phyloP scores from a whole-genome alignment of 768 basidiomycete genomes.

The Tephrocybe sp. region DNA sequence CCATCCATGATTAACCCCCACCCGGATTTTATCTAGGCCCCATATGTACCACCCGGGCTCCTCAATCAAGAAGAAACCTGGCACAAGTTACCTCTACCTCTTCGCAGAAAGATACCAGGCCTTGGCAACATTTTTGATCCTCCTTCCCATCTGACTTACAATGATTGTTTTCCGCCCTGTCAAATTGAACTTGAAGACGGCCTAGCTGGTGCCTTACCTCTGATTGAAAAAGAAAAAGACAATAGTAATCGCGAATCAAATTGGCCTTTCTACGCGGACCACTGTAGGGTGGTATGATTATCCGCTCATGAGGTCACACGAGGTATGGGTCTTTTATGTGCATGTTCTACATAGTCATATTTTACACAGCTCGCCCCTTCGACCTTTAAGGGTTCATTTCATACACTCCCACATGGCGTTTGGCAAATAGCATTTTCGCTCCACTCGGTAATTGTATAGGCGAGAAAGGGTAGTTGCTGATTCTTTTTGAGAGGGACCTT shows the following conservation, averaged over 20 bases:
- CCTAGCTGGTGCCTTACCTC: not conserved
- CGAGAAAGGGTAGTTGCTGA: no score
- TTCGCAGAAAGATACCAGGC: conserved; percentile 34
- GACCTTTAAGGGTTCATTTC: no score
- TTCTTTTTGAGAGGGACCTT: no score
- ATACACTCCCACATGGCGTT: no score
- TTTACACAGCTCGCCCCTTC: no score
- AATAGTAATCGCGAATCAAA: not conserved
- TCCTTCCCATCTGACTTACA: conserved; percentile 31
- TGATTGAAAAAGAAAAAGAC: not conserved
- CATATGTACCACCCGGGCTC: conserved; percentile 31
- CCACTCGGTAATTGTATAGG: no score
- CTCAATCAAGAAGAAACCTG: conserved; percentile 26
- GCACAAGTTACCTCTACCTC: conserved; percentile 37
- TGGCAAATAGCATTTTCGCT: no score
- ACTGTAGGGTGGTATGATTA: not conserved
- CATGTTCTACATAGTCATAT: no score
- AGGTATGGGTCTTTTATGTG: no score
- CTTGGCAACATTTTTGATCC: conserved; percentile 31
- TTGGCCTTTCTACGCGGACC: not conserved
- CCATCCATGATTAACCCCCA: not conserved
- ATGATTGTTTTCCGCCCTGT: conserved; percentile 31
- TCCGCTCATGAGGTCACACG: no score
- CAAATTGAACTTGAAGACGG: not conserved
- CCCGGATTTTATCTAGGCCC: conserved; percentile 32